Evolutionary conservation across 2,329 filamentous ascomycete species (phyloP), one percentile per base, ranked within the genome.

Genomic region (Thielaviopsis ethacetica): DNA sequence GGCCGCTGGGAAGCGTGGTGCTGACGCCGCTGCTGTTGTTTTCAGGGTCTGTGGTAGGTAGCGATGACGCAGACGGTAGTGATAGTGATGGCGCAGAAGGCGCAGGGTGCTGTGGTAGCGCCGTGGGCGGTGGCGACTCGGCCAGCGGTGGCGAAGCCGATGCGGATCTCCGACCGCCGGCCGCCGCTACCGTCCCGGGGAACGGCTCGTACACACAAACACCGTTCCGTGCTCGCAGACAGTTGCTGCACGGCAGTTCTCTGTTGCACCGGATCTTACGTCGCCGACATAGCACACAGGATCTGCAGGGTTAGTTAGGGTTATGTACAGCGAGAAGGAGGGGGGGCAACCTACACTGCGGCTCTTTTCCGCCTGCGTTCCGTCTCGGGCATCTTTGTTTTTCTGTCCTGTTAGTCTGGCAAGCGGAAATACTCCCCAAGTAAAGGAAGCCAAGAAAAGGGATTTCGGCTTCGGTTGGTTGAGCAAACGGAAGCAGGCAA

Each of bases 261-360:
- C 71, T 67, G 58, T 75, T 69, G 58, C 73, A 76, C n/a, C 69
- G 67, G 17, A 75, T 69, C 62, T 76, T 76, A 55, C 73, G 71
- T n/a, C 66, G 67, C 10, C 73, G 66, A 59, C 73, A 75, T 5
- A 72, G 66, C 9, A 68, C 65, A 59, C 73, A 75, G 1, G 73
- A 71, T 5, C 73, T 72, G 41, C 5, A 58, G 27, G 54, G 27
- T 22, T 21, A 26, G 34, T 47, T 5, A 59, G 41, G 17, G 34
- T 54, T 38, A 44, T 17, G n/a, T n/a, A n/a, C n/a, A n/a, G n/a
- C n/a, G n/a, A n/a, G 53, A 15, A 13, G 19, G 7, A 27, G 22
- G 21, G n/a, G n/a, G 24, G 12, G n/a, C 12, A 6, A 54, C 51
- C 53, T 44, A 67, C 68, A 69, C 62, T 5, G 67, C 67, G 24